A percentile compares a stretch with the other conserved stretches of the same genome.
phyloP scores from a whole-genome alignment of 2,329 filamentous ascomycete species.

The Cladorrhinum sp. region DNA sequence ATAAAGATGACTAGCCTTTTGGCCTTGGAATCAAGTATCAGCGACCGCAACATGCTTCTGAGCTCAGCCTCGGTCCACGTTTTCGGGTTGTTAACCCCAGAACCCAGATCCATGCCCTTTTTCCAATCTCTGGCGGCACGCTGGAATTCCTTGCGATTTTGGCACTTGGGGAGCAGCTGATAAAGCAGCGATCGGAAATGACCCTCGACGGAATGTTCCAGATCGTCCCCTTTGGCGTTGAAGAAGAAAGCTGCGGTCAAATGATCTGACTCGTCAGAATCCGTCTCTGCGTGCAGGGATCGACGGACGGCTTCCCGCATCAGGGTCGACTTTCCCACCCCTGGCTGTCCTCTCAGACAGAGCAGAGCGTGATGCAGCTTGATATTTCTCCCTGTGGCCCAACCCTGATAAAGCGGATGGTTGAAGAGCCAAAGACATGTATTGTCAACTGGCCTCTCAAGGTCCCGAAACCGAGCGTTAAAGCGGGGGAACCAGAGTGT shows the following conservation, averaged over 20 bases:
- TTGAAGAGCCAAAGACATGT: conserved; percentile 18
- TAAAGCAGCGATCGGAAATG: conserved; percentile 1
- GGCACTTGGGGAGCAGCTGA: neutral
- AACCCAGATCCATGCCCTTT: too few species aligned
- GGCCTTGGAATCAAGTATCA: too few species aligned
- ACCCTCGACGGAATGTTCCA: neutral
- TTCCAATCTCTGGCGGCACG: too few species aligned
- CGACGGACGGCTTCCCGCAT: conserved; percentile 10
- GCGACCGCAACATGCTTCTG: too few species aligned
- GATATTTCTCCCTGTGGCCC: neutral
- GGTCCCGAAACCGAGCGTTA: neutral
- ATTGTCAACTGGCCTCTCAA: neutral
- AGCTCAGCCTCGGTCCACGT: neutral
- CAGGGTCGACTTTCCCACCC: conserved; percentile 19
- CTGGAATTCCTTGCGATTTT: too few species aligned
- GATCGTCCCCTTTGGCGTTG: neutral
- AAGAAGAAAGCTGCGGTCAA: conserved; percentile 2
- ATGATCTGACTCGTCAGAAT: neutral
- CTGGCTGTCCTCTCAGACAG: conserved; percentile 17
- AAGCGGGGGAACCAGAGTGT: neutral
- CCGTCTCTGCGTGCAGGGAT: neutral
- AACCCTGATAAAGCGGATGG: neutral
- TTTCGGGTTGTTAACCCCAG: neutral
- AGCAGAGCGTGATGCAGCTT: conserved; percentile 6
- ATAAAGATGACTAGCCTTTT: conserved; percentile 15